Evolutionary conservation across 306 rosid species (phyloP), one percentile per base, ranked within the genome.

Genomic region (Cicer arietinum): DNA sequence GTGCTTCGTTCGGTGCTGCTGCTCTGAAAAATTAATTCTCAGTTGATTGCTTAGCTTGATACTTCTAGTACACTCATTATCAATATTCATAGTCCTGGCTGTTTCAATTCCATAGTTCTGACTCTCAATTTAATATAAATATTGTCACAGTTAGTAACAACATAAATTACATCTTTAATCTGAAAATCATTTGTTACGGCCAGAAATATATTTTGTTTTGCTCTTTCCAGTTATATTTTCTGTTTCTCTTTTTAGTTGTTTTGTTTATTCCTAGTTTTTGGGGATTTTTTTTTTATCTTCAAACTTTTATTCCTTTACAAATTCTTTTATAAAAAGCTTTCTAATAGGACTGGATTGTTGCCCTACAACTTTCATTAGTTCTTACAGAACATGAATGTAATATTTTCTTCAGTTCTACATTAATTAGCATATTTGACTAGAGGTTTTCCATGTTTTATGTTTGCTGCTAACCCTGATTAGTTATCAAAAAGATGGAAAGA

Each of bases 1-100:
- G 35, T 25, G 59, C 10, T 10, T 7, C 59, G 6, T 18, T 17
- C 59, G 8, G 30, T 53, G 30, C 18, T 53, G 59, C 59, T 53
- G 59, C 37, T 56, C 62, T 57, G 62, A 57, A 57, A 30, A 57
- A n/a, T 57, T 22, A 10, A 57, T 57, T 57, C 62, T 57, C 5
- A 20, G 40, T 57, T 57, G 14, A 57, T 22, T 57, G 37, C 40
- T 20, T 57, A 22, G 62, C 10, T 57, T 20, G 22, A 25, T 57
- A 10, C 8, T 57, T 57, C 14, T 57, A 22, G 39, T 18, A 0
- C 3, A 2, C 22, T 57, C 14, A 20, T 20, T 14, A 51, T 51
- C 57, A 51, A 51, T 51, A 7, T 51, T n/a, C 20, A n/a, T 51
- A 51, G 39, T 22, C n/a, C 7, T 10, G 13, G 39, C n/a, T 18